phyloP scores from a whole-genome alignment of 306 rosid genomes.

The Acacia crassicarpa region DNA sequence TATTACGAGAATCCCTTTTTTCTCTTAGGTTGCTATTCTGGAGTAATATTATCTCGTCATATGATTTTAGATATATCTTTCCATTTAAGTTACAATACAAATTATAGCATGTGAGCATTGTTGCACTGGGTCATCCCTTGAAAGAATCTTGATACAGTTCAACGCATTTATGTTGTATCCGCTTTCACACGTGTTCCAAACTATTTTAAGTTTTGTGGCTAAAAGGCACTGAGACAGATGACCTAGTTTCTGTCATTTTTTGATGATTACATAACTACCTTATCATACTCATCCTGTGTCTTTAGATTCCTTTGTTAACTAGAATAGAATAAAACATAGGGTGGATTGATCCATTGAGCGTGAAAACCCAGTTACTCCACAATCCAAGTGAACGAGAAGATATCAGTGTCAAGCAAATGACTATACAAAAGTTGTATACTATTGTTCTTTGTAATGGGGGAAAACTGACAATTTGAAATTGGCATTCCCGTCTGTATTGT shows the following conservation, averaged over 20 bases:
- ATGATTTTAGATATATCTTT: neutral
- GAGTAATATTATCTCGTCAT: neutral
- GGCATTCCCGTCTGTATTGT: neutral
- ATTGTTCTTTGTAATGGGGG: neutral
- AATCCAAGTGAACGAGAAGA: neutral
- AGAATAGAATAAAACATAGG: neutral
- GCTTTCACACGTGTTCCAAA: neutral
- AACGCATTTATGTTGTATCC: neutral
- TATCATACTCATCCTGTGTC: neutral
- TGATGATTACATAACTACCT: neutral
- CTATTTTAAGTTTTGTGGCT: neutral
- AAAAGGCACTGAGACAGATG: neutral
- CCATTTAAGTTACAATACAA: neutral
- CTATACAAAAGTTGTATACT: neutral
- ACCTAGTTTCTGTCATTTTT: neutral
- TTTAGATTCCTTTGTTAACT: neutral
- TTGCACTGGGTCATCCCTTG: too few relatives aligned
- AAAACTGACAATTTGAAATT: neutral
- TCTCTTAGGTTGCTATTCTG: conserved; percentile 17
- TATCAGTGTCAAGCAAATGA: neutral
- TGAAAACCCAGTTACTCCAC: neutral
- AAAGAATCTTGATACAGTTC: neutral
- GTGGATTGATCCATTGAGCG: neutral
- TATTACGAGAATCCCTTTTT: neutral
- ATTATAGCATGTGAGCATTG: neutral